Evolutionary conservation across 371 early-diverging fungal species (phyloP).

Genomic region (Mortierella sp.): DNA sequence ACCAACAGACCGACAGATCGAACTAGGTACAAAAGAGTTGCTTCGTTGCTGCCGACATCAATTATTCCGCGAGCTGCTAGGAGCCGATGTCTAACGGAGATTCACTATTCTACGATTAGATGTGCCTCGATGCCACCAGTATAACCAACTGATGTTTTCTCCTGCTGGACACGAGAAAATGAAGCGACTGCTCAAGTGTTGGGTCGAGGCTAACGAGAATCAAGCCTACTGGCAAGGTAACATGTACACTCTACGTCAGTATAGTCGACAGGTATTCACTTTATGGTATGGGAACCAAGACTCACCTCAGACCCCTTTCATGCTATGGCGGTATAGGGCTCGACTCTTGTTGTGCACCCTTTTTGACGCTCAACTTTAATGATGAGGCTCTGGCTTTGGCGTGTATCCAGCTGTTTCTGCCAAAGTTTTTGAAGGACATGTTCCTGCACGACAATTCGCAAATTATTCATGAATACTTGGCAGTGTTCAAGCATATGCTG

Average conservation of each 20-base stretch:
- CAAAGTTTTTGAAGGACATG: constrained; percentile 72
- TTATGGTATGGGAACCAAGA: too few species aligned
- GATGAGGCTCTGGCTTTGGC: constrained; percentile 79
- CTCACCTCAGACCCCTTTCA: too few species aligned
- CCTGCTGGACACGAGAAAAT: constrained; percentile 78
- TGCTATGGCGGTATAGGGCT: constrained; percentile 57
- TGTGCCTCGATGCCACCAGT: constrained; percentile 88
- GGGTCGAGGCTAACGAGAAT: constrained; percentile 70
- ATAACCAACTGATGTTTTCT: constrained; percentile 79
- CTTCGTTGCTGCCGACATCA: background rate
- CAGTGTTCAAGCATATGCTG: constrained; percentile 71
- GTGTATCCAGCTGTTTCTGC: constrained; percentile 73
- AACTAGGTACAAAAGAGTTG: constrained; percentile 24
- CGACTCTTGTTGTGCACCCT: constrained; percentile 84
- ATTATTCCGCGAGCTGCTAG: background rate
- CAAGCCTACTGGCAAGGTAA: constrained; percentile 91
- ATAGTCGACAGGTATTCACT: background rate
- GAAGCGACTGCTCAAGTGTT: constrained; percentile 73
- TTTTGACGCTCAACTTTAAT: constrained; percentile 77
- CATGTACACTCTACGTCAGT: background rate
- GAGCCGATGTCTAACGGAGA: background rate
- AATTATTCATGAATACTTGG: constrained; percentile 73
- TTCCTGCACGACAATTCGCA: constrained; percentile 77
- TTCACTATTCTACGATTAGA: constrained; percentile 55
- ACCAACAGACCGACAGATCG: constrained; percentile 68